These are phyloP conservation scores for Curvularia verruculosa DNA, from an alignment of 2,329 filamentous ascomycete species.

Conservation along the genomic window DNA sequence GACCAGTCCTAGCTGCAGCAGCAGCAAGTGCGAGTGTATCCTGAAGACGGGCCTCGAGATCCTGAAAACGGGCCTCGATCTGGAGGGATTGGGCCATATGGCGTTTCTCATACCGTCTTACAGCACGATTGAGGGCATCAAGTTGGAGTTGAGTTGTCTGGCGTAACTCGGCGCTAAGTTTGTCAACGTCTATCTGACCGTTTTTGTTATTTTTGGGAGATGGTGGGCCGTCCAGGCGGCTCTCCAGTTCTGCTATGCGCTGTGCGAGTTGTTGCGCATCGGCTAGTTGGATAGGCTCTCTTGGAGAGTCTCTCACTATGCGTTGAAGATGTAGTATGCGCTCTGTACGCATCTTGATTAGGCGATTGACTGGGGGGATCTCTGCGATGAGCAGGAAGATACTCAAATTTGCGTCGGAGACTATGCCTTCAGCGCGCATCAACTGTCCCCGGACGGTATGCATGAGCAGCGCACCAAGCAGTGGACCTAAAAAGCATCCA, in stretches of 20 bases:
- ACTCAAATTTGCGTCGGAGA: constrained; percentile 91
- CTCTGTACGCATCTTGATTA: constrained; percentile 78
- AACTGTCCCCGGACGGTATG: constrained; percentile 82
- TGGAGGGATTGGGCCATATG: constrained; percentile 75
- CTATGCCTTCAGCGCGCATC: constrained; percentile 82
- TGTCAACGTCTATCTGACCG: constrained; percentile 47
- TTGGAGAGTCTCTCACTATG: constrained; percentile 58
- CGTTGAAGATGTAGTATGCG: constrained; percentile 83
- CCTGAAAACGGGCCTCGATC: constrained; percentile 74
- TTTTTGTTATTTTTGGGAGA: constrained; percentile 34
- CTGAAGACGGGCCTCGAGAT: constrained; percentile 72
- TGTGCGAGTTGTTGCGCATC: constrained; percentile 56
- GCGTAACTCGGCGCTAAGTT: constrained; percentile 62
- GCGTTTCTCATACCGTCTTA: constrained; percentile 90
- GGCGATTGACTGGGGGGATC: constrained; percentile 78
- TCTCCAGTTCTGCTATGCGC: constrained; percentile 74
- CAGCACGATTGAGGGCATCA: constrained; percentile 84
- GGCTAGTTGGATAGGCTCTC: constrained; percentile 20
- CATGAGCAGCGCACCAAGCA: constrained; percentile 81
- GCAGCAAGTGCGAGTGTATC: constrained; percentile 83
- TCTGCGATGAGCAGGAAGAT: constrained; percentile 90
- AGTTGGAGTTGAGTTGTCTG: constrained; percentile 77
- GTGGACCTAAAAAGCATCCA: constrained; percentile 79
- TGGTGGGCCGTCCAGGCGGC: constrained; percentile 56
- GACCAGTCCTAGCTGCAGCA: constrained; percentile 59